A percentile compares a stretch with the other conserved stretches of the same genome.
phyloP scores from a whole-genome alignment of 371 early-diverging fungal species.

The Saksenaea vasiformis region DNA sequence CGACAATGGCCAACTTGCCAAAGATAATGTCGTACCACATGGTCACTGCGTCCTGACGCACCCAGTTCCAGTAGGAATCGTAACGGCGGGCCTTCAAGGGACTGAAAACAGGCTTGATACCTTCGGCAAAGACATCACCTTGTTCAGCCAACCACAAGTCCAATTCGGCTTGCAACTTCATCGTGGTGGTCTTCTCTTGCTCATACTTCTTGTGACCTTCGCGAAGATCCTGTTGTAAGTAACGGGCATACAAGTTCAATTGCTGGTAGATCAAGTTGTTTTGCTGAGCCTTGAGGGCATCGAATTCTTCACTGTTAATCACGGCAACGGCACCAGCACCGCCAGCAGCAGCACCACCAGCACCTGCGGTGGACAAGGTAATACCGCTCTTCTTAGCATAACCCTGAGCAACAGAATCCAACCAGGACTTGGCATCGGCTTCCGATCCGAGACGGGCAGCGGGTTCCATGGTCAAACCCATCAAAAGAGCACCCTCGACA shows the following conservation, averaged over 20 bases:
- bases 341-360: constrained; percentile 58
- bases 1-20: constrained; percentile 86
- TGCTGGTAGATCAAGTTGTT: constrained; percentile 82
- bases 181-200: constrained; percentile 66
- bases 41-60: constrained; percentile 88
- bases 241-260: constrained; percentile 86
- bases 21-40: constrained; percentile 93
- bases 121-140: constrained; percentile 85
- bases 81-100: constrained; percentile 85
- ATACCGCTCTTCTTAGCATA: constrained; percentile 86
- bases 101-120: constrained; percentile 85
- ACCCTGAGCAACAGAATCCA: constrained; percentile 75
- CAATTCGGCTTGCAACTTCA: constrained; percentile 78
- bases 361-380: constrained; percentile 63
- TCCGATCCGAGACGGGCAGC: constrained; percentile 78
- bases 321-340: constrained; percentile 66
- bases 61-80: constrained; percentile 98
- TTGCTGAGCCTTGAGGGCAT: constrained; percentile 81
- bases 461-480: constrained; percentile 89
- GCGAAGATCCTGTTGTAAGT: constrained; percentile 85
- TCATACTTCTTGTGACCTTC: constrained; percentile 76
- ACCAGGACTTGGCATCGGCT: constrained; percentile 88
- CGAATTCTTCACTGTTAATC: constrained; percentile 90
- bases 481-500: constrained; percentile 79
- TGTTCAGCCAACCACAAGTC: constrained; percentile 92